A percentile compares a stretch with the other conserved stretches of the same genome.
Conservation (phyloP, 1,139 yeast genomes). For the Arxiozyma slooffiae region DNA sequence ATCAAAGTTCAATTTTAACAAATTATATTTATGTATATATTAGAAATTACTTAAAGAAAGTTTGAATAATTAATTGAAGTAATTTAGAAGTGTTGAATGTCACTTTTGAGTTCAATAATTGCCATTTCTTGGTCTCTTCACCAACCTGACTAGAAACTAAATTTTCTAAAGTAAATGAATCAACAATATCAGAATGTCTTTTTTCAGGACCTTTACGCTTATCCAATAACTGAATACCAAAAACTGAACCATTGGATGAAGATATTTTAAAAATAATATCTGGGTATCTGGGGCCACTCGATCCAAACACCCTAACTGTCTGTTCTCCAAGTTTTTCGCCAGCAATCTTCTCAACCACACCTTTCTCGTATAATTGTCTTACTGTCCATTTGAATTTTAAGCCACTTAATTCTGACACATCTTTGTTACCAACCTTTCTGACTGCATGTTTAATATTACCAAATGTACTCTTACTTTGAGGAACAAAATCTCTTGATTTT, state of each 20-base stretch:
- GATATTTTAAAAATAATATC: slow-evolving; percentile 66
- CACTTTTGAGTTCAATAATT: slow-evolving; percentile 19
- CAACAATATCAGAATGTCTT: slow-evolving; percentile 17
- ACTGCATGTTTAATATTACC: slow-evolving; percentile 54
- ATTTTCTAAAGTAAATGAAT: slow-evolving; percentile 20
- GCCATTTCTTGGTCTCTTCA: slow-evolving; percentile 11
- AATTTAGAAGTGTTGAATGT: slow-evolving; percentile 17
- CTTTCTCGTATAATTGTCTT: slow-evolving; percentile 64
- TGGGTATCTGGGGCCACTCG: slow-evolving; percentile 47
- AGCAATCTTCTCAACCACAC: slow-evolving; percentile 51
- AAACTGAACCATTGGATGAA: slow-evolving; percentile 40
- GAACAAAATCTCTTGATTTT: slow-evolving; percentile 15
- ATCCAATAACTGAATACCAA: slow-evolving; percentile 25
- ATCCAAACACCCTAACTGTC: slow-evolving; percentile 34
- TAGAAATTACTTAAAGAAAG: slow-evolving; percentile 13
- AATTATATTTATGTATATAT: slow-evolving; percentile 33
- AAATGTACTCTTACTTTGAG: slow-evolving; percentile 22
- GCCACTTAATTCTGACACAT: slow-evolving; percentile 14
- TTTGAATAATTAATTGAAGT: slow-evolving; percentile 17
- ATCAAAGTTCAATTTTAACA: background rate
- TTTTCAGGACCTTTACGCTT: slow-evolving; percentile 22
- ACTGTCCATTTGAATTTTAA: slow-evolving; percentile 51
- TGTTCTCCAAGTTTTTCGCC: slow-evolving; percentile 38
- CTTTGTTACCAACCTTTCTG: slow-evolving; percentile 24
- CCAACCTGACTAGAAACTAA: slow-evolving; percentile 22